Evolutionary conservation across 2,329 filamentous ascomycete species (phyloP), one percentile per base, ranked within the genome.

Genomic region (Passalora sequoiae): DNA sequence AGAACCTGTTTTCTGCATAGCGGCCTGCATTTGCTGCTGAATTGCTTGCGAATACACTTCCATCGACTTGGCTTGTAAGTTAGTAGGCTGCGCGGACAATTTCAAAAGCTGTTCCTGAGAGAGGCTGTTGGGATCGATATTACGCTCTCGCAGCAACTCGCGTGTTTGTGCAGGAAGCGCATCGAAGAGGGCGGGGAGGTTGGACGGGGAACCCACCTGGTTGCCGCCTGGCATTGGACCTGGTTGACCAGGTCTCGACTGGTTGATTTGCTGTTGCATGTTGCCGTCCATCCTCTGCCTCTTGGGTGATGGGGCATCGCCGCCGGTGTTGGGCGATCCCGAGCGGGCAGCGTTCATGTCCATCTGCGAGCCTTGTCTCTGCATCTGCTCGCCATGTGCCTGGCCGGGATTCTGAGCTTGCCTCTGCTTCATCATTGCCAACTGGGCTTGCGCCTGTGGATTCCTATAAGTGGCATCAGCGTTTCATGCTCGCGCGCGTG

Each of bases 221-320:
- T 53, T 55, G 47, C 51, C 53, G 49, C 46, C 44, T 54, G 53
- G 55, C 53, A 57, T 54, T 39, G 59, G 57, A 38, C 53, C 54
- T 28, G 54, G 57, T 40, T 56, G 60, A 37, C 57, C 60, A 43
- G 57, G 56, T 41, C 60, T 58, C 31, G 45, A 46, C 42, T 51
- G 54, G 33, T 53, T 84, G 77, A 89, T 84, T 57, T 83, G 84
- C n/a, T n/a, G n/a, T 60, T 81, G 82, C 50, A 82, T 81, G 62
- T 86, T 86, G 60, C 49, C 49, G 53, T 89, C 86, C 48, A 95
- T 77, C 44, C 89, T 85, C 45, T 83, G 86, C 60, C 89, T 80
- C 72, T 97, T 97, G 2, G 91, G 91, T 22, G 91, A 97, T 4
- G 89, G 88, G 19, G 87, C 89, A 40, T 96, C 89, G 42, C 81